Conservation (phyloP, 352 stramenopile species). For the Phytophthora multivora region DNA sequence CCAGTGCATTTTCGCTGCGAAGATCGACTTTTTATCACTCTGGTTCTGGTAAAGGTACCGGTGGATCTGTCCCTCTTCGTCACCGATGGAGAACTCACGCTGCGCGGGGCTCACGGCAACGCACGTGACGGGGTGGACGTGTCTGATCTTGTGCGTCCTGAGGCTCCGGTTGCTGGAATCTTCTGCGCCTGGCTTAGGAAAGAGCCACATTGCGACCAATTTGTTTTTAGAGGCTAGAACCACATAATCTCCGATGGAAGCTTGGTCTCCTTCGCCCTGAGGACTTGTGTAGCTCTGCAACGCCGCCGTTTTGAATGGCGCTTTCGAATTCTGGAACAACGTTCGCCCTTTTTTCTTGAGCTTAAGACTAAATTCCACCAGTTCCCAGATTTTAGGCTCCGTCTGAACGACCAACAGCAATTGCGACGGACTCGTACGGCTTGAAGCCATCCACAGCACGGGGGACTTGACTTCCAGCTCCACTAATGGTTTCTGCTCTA, state of each 20-base stretch:
- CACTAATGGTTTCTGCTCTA: slow-evolving; percentile 68
- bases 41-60: slow-evolving; percentile 38
- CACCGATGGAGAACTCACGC: slow-evolving; percentile 70
- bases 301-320: slow-evolving; percentile 48
- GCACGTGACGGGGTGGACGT: slow-evolving; percentile 62
- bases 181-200: slow-evolving; percentile 27
- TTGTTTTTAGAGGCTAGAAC: slow-evolving; percentile 44
- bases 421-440: slow-evolving; percentile 55
- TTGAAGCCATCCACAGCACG: slow-evolving; percentile 78
- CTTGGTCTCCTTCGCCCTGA: not conserved
- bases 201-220: slow-evolving; percentile 49
- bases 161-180: slow-evolving; percentile 34
- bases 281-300: slow-evolving; percentile 58
- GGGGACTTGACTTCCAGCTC: slow-evolving; percentile 50
- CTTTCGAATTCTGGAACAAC: slow-evolving; percentile 53
- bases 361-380: slow-evolving; percentile 80
- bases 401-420: slow-evolving; percentile 61
- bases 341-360: slow-evolving; percentile 56
- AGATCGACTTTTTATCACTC: slow-evolving; percentile 5
- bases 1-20: slow-evolving; percentile 81
- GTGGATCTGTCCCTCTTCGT: slow-evolving; percentile 69
- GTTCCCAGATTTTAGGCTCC: slow-evolving; percentile 38
- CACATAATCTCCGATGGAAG: slow-evolving; percentile 52
- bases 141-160: slow-evolving; percentile 45
- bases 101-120: slow-evolving; percentile 55